phyloP scores from a whole-genome alignment of 192 early-diverging fungal species.

The Podila verticillata region DNA sequence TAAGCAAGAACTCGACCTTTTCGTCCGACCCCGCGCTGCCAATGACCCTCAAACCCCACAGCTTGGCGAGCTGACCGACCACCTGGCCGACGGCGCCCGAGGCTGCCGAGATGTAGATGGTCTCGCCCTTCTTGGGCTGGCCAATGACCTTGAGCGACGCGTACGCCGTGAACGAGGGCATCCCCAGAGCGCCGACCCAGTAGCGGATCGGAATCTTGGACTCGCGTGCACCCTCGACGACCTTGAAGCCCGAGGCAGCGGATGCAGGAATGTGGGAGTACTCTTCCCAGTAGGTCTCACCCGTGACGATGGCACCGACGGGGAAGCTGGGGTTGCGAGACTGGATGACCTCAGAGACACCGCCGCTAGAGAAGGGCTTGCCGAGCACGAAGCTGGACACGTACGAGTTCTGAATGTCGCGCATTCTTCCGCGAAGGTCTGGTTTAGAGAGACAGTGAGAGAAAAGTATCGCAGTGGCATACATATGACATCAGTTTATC shows the following conservation, averaged over 20 bases:
- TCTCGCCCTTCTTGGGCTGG: constrained; percentile 83
- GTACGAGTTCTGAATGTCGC: constrained; percentile 52
- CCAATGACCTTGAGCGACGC: constrained; percentile 66
- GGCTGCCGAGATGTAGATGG: constrained; percentile 83
- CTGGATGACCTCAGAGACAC: constrained; percentile 73
- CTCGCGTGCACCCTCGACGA: constrained; percentile 50
- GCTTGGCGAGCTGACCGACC: constrained; percentile 83
- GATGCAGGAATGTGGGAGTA: constrained; percentile 55
- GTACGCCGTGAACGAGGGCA: constrained; percentile 66
- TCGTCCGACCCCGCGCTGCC: constrained; percentile 85
- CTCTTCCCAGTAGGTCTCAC: constrained; percentile 62
- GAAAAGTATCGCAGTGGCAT: too few relatives aligned
- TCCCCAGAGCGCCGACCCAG: constrained; percentile 76
- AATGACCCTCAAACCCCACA: constrained; percentile 77
- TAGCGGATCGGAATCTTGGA: constrained; percentile 62
- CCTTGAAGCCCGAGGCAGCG: constrained; percentile 21
- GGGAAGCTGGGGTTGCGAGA: constrained; percentile 63
- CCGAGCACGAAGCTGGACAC: constrained; percentile 62
- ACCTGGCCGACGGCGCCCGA: constrained; percentile 80
- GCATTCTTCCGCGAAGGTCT: constrained; percentile 64
- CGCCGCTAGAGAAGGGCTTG: constrained; percentile 66
- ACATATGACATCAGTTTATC: too few relatives aligned
- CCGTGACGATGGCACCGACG: constrained; percentile 69
- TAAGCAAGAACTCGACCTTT: constrained; percentile 76
- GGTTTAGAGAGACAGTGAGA: neutral